A percentile compares a stretch with the other conserved stretches of the same genome.
These are phyloP conservation scores for Glycine soja DNA, from an alignment of 306 rosid species.

Conservation along the genomic window DNA sequence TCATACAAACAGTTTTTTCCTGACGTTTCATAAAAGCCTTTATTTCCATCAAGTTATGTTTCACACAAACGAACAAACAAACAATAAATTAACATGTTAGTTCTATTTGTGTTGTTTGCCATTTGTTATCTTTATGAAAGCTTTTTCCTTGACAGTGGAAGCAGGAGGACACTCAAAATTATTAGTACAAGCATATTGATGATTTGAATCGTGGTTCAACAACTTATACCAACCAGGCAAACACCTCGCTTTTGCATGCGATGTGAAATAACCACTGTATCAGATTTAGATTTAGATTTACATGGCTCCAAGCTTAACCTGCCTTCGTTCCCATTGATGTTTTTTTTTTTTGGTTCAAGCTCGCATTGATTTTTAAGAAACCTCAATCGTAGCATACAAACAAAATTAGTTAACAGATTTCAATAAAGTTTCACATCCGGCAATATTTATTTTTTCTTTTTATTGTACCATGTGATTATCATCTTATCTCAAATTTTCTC, in stretches of 20 bases:
- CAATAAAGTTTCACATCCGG: too few species aligned
- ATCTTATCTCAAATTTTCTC: not conserved
- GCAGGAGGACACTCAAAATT: not conserved
- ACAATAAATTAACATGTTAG: not conserved
- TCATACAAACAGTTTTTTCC: not conserved
- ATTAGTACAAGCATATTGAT: not conserved
- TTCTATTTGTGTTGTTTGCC: not conserved
- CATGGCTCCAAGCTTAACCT: not conserved
- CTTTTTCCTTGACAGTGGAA: not conserved
- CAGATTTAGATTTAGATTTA: not conserved
- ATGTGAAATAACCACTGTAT: not conserved
- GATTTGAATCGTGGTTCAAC: not conserved
- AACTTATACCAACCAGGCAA: not conserved
- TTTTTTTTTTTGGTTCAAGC: too few species aligned
- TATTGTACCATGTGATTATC: too few species aligned
- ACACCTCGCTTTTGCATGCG: not conserved
- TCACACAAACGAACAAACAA: not conserved
- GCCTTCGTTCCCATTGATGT: too few species aligned
- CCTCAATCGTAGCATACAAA: too few species aligned
- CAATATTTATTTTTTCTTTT: too few species aligned
- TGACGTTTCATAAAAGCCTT: not conserved
- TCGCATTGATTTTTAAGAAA: too few species aligned
- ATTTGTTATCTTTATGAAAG: not conserved
- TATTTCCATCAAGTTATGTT: not conserved
- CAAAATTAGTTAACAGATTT: too few species aligned